A percentile compares a stretch with the other conserved stretches of the same genome.
These are phyloP conservation scores for Brasilioporus rufonigricans DNA, from an alignment of 768 basidiomycete species.

Conservation along the genomic window DNA sequence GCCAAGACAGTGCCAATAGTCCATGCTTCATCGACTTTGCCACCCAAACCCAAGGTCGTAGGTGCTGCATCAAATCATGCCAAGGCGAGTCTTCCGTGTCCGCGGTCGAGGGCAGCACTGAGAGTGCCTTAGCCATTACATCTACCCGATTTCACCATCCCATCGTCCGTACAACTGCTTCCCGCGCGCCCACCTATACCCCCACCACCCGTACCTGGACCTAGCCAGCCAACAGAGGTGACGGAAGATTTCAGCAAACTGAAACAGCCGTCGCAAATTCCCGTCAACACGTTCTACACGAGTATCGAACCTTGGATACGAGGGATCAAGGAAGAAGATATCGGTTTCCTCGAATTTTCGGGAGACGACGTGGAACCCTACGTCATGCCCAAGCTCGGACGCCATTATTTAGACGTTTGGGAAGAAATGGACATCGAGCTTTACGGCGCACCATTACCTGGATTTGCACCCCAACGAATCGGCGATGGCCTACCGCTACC, in stretches of 20 bases:
- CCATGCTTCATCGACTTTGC: conserved; percentile 35
- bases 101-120: conserved; percentile 4
- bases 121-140: conserved; percentile 24
- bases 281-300: conserved; percentile 77
- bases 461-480: conserved; percentile 39
- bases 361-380: conserved; percentile 91
- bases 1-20: conserved; percentile 60
- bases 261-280: conserved; percentile 71
- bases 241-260: conserved; percentile 85
- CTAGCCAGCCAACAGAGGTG: conserved; percentile 80
- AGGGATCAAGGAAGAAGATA: conserved; percentile 89
- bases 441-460: conserved; percentile 42
- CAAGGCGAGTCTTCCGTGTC: conserved; percentile 43
- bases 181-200: conserved; percentile 62
- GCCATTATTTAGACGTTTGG: conserved; percentile 88
- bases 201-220: conserved; percentile 68
- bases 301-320: conserved; percentile 90
- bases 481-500: conserved; percentile 42
- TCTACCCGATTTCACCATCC: conserved; percentile 64
- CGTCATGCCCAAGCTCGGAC: conserved; percentile 80
- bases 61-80: conserved; percentile 40
- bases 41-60: conserved; percentile 58
- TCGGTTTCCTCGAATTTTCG: conserved; percentile 88
- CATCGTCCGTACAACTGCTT: conserved; percentile 47
- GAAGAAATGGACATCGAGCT: conserved; percentile 80